Evolutionary conservation across 768 basidiomycete genomes (phyloP).

Genomic region (Hericium coralloides): DNA sequence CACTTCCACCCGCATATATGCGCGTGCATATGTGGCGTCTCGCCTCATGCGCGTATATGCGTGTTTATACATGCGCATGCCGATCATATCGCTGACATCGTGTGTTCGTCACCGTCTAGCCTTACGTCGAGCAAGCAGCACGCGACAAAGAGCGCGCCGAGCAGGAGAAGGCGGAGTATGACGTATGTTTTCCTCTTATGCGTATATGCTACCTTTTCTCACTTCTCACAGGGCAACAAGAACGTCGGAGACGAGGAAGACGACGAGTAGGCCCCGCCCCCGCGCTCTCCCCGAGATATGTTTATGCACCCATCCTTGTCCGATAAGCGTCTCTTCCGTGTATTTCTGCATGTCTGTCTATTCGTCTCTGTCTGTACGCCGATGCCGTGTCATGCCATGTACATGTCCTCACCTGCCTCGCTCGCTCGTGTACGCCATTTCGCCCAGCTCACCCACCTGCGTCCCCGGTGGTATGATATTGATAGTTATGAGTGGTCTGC

Average conservation of each 20-base stretch:
- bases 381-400: background rate
- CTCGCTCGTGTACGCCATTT: too few species aligned
- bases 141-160: conserved; percentile 85
- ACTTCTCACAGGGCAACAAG: conserved; percentile 26
- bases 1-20: background rate
- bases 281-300: background rate
- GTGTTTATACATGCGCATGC: conserved; percentile 3
- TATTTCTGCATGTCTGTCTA: background rate
- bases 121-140: conserved; percentile 81
- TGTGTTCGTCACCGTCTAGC: conserved; percentile 34
- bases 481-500: too few species aligned
- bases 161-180: conserved; percentile 53
- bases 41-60: background rate
- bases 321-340: background rate
- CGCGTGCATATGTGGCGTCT: background rate
- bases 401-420: too few species aligned
- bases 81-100: conserved; percentile 1
- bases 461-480: too few species aligned
- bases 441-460: too few species aligned
- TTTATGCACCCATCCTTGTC: conserved; percentile 5
- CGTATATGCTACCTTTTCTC: background rate
- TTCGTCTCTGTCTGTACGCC: background rate
- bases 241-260: conserved; percentile 35
- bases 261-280: conserved; percentile 26
- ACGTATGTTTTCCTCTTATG: conserved; percentile 19